phyloP scores from a whole-genome alignment of 306 rosid species.

The Potentilla sterilis region DNA sequence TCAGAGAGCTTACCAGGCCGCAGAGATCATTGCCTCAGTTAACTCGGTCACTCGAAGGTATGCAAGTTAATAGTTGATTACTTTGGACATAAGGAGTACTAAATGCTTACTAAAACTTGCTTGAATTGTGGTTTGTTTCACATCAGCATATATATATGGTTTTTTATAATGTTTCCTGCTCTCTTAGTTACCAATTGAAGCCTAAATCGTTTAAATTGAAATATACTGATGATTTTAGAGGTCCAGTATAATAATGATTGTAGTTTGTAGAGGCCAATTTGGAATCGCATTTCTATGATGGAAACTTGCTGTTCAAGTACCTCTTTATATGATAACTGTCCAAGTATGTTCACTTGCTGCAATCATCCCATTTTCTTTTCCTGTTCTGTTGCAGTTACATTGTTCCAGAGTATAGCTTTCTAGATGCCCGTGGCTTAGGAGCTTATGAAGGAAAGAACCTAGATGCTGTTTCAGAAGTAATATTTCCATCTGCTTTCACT shows the following conservation, averaged over 20 bases:
- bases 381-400: constrained; percentile 58
- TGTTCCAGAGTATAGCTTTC: constrained; percentile 93
- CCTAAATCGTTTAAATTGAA: background rate
- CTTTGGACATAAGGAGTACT: background rate
- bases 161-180: background rate
- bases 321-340: background rate
- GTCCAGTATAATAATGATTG: constrained; percentile 7
- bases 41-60: constrained; percentile 78
- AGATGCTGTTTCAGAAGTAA: constrained; percentile 74
- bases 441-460: constrained; percentile 84
- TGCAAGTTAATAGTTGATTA: background rate
- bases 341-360: constrained; percentile 11
- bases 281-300: background rate
- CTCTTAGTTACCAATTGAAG: background rate
- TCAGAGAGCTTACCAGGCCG: constrained; percentile 92
- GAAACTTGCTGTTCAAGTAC: background rate
- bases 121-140: background rate
- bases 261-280: constrained; percentile 5
- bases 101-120: background rate
- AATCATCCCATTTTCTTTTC: background rate
- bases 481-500: constrained; percentile 10
- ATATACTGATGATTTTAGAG: constrained; percentile 9
- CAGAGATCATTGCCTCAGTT: constrained; percentile 83
- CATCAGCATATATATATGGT: too few relatives aligned
- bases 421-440: constrained; percentile 89